Conservation (phyloP, 2,329 filamentous ascomycete genomes). For the Microcera coccophila region DNA sequence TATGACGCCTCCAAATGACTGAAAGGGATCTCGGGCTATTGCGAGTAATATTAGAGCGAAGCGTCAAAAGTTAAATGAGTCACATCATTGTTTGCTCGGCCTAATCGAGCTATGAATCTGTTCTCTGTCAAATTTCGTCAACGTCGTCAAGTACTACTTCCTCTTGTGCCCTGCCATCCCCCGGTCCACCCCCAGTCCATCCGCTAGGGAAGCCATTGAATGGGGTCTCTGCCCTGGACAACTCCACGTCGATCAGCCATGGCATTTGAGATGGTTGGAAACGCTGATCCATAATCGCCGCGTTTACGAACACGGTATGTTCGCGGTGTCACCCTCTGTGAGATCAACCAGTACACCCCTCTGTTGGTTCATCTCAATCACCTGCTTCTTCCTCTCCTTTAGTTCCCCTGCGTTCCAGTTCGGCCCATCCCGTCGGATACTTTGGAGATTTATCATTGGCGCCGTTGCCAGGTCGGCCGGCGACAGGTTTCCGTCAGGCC, state of each 20-base stretch:
- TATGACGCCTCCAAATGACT: neutral
- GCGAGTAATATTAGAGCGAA: neutral
- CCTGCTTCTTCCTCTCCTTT: constrained; percentile 11
- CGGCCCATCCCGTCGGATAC: too few species aligned
- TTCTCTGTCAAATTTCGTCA: neutral
- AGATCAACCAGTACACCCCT: constrained; percentile 38
- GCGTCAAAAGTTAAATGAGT: neutral
- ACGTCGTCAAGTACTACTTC: neutral
- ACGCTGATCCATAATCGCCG: constrained; percentile 46
- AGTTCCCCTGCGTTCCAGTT: constrained; percentile 10
- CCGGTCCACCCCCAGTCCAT: neutral
- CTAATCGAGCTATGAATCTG: neutral
- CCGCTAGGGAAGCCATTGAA: neutral
- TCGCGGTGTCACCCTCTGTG: constrained; percentile 28
- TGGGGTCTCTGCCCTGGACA: constrained; percentile 24
- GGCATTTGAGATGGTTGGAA: constrained; percentile 45
- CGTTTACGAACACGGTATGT: constrained; percentile 59
- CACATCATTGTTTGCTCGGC: neutral
- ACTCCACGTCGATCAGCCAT: constrained; percentile 51
- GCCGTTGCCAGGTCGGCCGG: neutral
- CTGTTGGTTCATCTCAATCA: constrained; percentile 22
- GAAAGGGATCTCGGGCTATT: too few species aligned
- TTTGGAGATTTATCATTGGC: neutral
- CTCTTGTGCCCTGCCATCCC: neutral
- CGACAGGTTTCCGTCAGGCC: too few species aligned